Base-by-base conservation (phyloP, 495 filamentous ascomycete genomes). In the Emericellopsis terricola region DNA sequence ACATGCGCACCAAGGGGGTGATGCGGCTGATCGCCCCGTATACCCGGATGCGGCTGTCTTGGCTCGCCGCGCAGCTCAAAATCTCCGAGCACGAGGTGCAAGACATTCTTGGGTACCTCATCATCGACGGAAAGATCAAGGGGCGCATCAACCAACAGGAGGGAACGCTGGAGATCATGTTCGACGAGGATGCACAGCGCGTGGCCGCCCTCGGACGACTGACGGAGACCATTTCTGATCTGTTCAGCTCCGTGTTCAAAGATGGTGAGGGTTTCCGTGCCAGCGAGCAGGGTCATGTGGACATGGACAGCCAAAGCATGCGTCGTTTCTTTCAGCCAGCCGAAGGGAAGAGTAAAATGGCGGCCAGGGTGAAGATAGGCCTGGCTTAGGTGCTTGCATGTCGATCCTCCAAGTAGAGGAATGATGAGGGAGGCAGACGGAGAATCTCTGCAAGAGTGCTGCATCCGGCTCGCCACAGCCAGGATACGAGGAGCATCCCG, bases 1-100 rank as follows among this genome's bases (percentile, higher is more conserved):
- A 92, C 56, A 89, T 97, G 74, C 82, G 89, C 21, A 96, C 86
- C 38, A 94, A 91, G 57, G 89, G 83, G 1, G 75, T 97, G 2
- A 59, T 93, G 19, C 94, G 93, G 57, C 55, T 97, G 26, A 89
- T 96, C 35, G 82, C 85, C 4, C 87, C 89, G 0, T 97, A 96
- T 58, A 91, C 83, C 2, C 78, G 84, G 18, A 94, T 97, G 68
- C 76, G 72, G 17, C 60, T 96, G 19, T 57, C 62, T 27, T 92
- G 92, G 59, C 78, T 96, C 41, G 83, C 83, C 17, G 74, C 77
- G 38, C 72, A 80, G 43, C 75, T 97, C 24, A 77, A 77, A 41
- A 92, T 97, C 45, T 71, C 78, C 31, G 68, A 81, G 13, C 50
- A 66, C 2, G 89, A 97, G 55, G 91, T 91, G 0, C 73, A 87